phyloP scores from a whole-genome alignment of 164 flowering plant genomes.

The Berberis vulgaris region DNA sequence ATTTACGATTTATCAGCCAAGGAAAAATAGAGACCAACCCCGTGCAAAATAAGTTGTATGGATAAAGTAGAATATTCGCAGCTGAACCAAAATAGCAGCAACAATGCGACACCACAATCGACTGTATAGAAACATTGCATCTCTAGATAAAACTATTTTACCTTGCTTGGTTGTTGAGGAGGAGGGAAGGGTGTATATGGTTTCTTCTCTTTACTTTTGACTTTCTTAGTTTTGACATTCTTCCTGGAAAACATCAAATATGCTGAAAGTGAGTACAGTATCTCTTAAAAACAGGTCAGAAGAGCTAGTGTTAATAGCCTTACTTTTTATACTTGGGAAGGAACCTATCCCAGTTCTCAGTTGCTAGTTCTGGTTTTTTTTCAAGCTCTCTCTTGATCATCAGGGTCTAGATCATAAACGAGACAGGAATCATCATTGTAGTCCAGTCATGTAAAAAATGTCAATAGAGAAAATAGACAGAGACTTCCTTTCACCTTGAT shows the following conservation, averaged over 20 bases:
- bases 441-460: background rate
- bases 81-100: background rate
- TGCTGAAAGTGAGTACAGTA: background rate
- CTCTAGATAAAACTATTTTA: constrained; percentile 18
- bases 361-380: constrained; percentile 65
- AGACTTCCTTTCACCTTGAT: constrained; percentile 46
- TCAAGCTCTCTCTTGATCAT: constrained; percentile 84
- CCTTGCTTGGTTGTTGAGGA: constrained; percentile 92
- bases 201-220: constrained; percentile 76
- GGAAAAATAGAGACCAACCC: no score
- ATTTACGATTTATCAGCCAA: no score
- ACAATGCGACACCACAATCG: background rate
- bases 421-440: constrained; percentile 1
- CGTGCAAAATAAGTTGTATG: no score
- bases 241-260: constrained; percentile 44
- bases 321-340: constrained; percentile 95
- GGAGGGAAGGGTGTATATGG: constrained; percentile 96
- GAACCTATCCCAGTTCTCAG: constrained; percentile 94
- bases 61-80: background rate
- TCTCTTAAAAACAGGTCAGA: background rate
- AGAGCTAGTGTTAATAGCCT: constrained; percentile 8
- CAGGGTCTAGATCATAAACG: constrained; percentile 38
- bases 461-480: background rate
- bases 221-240: constrained; percentile 79
- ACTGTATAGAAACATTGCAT: background rate